These are phyloP conservation scores for Naganishia friedmannii DNA, from an alignment of 768 basidiomycete genomes.

Conservation along the genomic window DNA sequence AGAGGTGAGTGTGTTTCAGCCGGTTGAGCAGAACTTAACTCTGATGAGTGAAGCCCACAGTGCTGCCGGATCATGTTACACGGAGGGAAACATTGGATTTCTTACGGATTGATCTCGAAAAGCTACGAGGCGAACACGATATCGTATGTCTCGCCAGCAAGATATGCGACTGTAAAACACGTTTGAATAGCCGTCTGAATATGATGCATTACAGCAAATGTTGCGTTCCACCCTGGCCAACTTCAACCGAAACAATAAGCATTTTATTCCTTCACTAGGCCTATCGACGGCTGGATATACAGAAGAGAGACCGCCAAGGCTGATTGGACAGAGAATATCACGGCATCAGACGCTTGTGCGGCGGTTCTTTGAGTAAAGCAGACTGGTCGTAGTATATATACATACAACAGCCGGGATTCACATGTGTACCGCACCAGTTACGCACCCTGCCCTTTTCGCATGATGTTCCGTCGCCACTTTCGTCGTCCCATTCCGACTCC, in stretches of 20 bases:
- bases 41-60: slow-evolving; percentile 25
- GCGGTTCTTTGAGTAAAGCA: slow-evolving; percentile 18
- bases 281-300: slow-evolving; percentile 36
- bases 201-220: slow-evolving; percentile 32
- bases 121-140: slow-evolving; percentile 39
- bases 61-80: slow-evolving; percentile 43
- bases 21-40: background rate
- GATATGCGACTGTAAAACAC: background rate
- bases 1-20: slow-evolving; percentile 37
- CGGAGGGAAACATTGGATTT: slow-evolving; percentile 49
- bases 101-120: slow-evolving; percentile 45
- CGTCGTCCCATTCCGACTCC: slow-evolving; percentile 71
- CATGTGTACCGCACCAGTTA: slow-evolving; percentile 6
- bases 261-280: slow-evolving; percentile 42
- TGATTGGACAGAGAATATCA: slow-evolving; percentile 22
- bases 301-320: background rate
- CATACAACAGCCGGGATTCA: background rate
- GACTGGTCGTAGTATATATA: no score
- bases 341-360: slow-evolving; percentile 18
- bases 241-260: slow-evolving; percentile 46
- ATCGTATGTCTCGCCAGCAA: slow-evolving; percentile 36
- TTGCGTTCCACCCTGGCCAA: slow-evolving; percentile 39
- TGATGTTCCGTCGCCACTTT: slow-evolving; percentile 77
- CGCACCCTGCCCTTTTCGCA: slow-evolving; percentile 66
- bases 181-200: background rate